A percentile compares a stretch with the other conserved stretches of the same genome.
Evolutionary conservation across 139 green algal genomes (phyloP).

Genomic region (Edaphochlamys debaryana): DNA sequence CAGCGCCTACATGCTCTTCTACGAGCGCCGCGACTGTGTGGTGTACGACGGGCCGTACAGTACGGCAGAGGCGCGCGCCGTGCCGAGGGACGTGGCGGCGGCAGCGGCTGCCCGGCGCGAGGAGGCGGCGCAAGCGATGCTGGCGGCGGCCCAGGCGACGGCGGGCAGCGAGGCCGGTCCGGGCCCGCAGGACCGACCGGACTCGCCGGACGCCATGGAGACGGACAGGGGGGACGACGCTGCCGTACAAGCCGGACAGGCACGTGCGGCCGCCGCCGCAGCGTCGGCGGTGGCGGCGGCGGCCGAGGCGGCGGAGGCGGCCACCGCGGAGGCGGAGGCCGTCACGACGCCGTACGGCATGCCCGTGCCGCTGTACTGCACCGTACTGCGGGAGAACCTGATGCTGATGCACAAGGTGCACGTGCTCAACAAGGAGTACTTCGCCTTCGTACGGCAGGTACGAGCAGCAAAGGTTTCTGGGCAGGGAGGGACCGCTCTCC

Average conservation of each 20-base stretch:
- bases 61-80: not conserved
- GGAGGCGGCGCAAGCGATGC: not conserved
- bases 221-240: constrained; percentile 9
- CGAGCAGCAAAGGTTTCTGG: no score
- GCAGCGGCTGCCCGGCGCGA: not conserved
- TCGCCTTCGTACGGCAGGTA: constrained; percentile 60
- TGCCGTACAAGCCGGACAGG: not conserved
- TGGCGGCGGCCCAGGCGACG: not conserved
- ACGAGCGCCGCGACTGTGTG: constrained; percentile 72
- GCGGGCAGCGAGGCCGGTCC: not conserved
- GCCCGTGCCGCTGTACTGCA: constrained; percentile 49
- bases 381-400: constrained; percentile 55
- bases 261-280: not conserved
- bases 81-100: not conserved
- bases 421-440: constrained; percentile 66
- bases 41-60: constrained; percentile 2
- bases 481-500: no score
- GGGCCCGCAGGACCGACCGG: not conserved
- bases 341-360: constrained; percentile 53
- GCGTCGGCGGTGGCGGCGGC: no score
- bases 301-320: not conserved
- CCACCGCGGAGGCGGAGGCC: not conserved
- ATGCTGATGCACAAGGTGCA: constrained; percentile 58
- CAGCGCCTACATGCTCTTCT: constrained; percentile 97
- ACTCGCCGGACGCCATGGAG: not conserved